Percentiles rank a stretch among this genome's conserved stretches.
Conservation (phyloP, 139 green algal species). For the Asterochloris sp. region DNA sequence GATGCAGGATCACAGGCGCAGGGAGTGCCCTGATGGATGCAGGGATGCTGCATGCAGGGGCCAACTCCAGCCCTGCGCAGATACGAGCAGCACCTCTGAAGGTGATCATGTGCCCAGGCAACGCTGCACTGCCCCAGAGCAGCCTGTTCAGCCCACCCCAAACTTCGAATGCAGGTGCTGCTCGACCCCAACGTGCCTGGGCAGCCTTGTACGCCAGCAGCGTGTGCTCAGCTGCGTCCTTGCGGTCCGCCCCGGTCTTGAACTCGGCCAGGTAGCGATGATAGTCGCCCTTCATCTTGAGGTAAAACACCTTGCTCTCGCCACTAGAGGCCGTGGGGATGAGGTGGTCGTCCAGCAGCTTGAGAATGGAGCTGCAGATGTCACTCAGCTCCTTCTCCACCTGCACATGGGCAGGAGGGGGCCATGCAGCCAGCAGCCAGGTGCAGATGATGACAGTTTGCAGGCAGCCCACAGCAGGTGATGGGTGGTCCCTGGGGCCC, state of each 20-base stretch:
- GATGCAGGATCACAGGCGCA: too few relatives aligned
- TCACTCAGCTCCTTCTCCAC: slow-evolving; percentile 89
- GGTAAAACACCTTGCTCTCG: slow-evolving; percentile 99
- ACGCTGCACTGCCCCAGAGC: too few relatives aligned
- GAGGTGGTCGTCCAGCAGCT: slow-evolving; percentile 93
- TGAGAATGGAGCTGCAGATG: slow-evolving; percentile 85
- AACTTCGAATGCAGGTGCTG: too few relatives aligned
- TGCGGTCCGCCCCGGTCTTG: slow-evolving; percentile 85
- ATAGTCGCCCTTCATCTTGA: slow-evolving; percentile 96
- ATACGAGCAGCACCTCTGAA: too few relatives aligned
- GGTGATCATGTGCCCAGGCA: too few relatives aligned
- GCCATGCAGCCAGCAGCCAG: too few relatives aligned
- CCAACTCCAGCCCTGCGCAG: too few relatives aligned
- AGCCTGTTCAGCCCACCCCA: too few relatives aligned
- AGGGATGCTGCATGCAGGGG: too few relatives aligned
- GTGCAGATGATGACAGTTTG: too few relatives aligned
- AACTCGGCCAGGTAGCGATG: slow-evolving; percentile 98
- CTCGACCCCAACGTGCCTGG: slow-evolving; percentile 45
- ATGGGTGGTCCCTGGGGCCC: background rate
- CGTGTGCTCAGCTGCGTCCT: slow-evolving; percentile 94
- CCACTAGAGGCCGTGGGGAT: slow-evolving; percentile 89
- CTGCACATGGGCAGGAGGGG: slow-evolving; percentile 21
- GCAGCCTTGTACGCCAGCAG: slow-evolving; percentile 96
- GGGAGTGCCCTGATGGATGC: too few relatives aligned
- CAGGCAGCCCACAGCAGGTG: background rate